Percentiles rank a stretch among this genome's conserved stretches.
These are phyloP conservation scores for Diutina neorugosa DNA, from an alignment of 1,139 yeast genomes.

Conservation along the genomic window DNA sequence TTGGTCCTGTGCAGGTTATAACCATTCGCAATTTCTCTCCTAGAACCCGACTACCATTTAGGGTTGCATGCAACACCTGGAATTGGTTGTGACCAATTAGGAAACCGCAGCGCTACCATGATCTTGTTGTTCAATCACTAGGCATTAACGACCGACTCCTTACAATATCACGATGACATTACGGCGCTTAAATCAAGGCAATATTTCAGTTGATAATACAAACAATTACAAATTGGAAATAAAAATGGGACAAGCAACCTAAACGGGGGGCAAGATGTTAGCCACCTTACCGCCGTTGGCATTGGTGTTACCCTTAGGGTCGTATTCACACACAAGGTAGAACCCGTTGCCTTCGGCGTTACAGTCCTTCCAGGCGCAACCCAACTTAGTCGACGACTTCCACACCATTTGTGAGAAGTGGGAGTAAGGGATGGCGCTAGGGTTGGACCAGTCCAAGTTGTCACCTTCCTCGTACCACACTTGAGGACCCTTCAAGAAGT, in stretches of 20 bases:
- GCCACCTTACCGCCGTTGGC: not conserved
- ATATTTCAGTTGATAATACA: not conserved
- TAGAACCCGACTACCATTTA: too few species aligned
- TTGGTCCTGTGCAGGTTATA: too few species aligned
- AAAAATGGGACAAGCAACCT: not conserved
- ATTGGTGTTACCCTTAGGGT: constrained; percentile 46
- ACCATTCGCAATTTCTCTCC: too few species aligned
- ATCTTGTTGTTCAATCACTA: too few species aligned
- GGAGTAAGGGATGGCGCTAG: constrained; percentile 28
- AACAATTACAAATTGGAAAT: not conserved
- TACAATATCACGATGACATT: too few species aligned
- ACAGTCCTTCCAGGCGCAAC: constrained; percentile 54
- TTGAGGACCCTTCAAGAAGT: constrained; percentile 37
- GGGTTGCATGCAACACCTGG: too few species aligned
- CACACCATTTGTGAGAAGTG: constrained; percentile 87
- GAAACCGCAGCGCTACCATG: too few species aligned
- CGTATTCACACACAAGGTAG: constrained; percentile 50
- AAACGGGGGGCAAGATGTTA: not conserved
- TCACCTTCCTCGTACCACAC: constrained; percentile 56
- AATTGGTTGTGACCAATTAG: too few species aligned
- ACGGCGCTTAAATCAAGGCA: too few species aligned
- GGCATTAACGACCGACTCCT: too few species aligned
- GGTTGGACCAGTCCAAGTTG: constrained; percentile 32
- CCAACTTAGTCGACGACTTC: constrained; percentile 56
- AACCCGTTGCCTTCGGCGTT: constrained; percentile 28